phyloP scores from a whole-genome alignment of 2,329 filamentous ascomycete genomes.

The Balansia obtecta region DNA sequence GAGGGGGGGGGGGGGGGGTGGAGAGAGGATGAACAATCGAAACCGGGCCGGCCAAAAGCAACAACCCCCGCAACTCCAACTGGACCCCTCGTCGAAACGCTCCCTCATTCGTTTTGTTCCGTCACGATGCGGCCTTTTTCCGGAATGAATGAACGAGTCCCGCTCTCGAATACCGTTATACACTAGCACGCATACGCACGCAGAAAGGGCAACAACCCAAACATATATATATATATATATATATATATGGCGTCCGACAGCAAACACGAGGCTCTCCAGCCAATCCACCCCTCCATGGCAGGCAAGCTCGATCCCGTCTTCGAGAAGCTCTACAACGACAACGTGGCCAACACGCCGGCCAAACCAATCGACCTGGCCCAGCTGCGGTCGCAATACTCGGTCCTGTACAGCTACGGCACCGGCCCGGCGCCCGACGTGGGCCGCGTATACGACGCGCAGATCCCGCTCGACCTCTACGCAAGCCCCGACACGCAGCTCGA shows the following conservation, averaged over 20 bases:
- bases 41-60: no score
- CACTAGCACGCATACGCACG: no score
- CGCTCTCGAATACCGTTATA: no score
- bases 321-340: constrained; percentile 33
- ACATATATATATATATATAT: no score
- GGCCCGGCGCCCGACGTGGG: constrained; percentile 28
- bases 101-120: no score
- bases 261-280: constrained; percentile 31
- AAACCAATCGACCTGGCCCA: constrained; percentile 26
- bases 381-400: constrained; percentile 28
- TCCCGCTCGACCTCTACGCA: constrained; percentile 21
- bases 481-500: constrained; percentile 14
- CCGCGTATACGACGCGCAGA: constrained; percentile 24
- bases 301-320: constrained; percentile 33
- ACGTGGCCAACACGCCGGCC: constrained; percentile 27
- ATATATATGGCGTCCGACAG: constrained; percentile 1
- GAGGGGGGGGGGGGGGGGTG: no score
- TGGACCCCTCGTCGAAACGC: no score
- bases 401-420: constrained; percentile 31
- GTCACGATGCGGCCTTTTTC: no score
- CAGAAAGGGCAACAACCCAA: neutral
- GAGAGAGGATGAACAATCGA: no score
- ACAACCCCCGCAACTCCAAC: no score
- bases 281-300: constrained; percentile 33
- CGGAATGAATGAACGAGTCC: no score